A percentile compares a stretch with the other conserved stretches of the same genome.
phyloP scores from a whole-genome alignment of 2,329 filamentous ascomycete genomes.

The Microsporum audouinii region DNA sequence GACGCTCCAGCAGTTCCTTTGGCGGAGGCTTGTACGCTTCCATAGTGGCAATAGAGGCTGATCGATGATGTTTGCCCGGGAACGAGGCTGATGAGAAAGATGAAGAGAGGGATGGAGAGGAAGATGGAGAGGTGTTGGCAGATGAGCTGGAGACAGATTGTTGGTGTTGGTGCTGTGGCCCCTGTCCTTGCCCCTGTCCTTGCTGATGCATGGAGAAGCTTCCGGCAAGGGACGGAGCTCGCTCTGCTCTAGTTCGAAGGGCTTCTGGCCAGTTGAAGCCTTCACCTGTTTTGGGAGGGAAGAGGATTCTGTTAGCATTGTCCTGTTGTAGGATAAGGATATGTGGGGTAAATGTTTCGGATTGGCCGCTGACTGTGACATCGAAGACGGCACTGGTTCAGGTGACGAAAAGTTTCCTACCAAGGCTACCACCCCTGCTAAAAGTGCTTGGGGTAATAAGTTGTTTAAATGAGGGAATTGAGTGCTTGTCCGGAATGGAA shows the following conservation, averaged over 20 bases:
- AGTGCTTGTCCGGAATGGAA: background rate
- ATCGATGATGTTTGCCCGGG: conserved; percentile 24
- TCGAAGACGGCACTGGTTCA: background rate
- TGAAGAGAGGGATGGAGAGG: conserved; percentile 15
- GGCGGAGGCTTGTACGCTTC: conserved; percentile 29
- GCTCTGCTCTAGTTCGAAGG: conserved; percentile 81
- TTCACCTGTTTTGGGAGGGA: conserved; percentile 52
- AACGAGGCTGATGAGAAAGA: conserved; percentile 30
- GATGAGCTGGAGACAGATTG: background rate
- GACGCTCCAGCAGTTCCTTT: conserved; percentile 14
- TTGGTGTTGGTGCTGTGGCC: background rate
- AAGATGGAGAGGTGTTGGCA: conserved; percentile 22
- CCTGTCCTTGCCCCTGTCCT: conserved; percentile 1
- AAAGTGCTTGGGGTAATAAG: background rate
- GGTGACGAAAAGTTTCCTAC: conserved; percentile 1
- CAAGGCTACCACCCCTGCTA: background rate
- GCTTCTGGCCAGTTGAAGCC: conserved; percentile 97
- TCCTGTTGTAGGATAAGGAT: conserved; percentile 22
- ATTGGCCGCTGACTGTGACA: background rate
- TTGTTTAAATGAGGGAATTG: background rate
- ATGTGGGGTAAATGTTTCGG: conserved; percentile 8
- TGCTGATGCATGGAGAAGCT: conserved; percentile 9
- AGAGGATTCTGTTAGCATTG: conserved; percentile 25
- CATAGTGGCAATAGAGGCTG: conserved; percentile 41
- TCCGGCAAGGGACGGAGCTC: conserved; percentile 43